phyloP scores from a whole-genome alignment of 768 basidiomycete genomes.

The Cystobasidium tubakii region DNA sequence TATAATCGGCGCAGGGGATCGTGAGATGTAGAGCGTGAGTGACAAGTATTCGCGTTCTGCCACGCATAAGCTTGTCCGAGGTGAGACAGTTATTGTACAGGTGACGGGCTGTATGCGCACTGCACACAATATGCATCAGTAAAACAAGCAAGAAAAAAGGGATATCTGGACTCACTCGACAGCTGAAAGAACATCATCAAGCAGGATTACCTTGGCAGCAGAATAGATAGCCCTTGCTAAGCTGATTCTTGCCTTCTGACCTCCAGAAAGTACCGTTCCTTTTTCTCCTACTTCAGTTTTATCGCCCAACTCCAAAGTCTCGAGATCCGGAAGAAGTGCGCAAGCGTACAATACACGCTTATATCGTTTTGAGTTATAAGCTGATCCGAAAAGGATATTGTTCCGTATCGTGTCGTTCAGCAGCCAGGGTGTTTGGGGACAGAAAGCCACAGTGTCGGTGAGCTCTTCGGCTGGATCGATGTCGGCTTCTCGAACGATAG shows the following conservation, averaged over 20 bases:
- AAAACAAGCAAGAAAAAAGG: too few relatives aligned
- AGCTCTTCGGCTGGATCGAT: conserved; percentile 52
- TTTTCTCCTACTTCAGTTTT: conserved; percentile 54
- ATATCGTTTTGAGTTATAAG: conserved; percentile 62
- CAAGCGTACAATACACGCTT: conserved; percentile 67
- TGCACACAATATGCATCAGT: background rate
- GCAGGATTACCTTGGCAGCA: conserved; percentile 56
- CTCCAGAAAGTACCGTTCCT: conserved; percentile 37
- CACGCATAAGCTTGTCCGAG: conserved; percentile 57
- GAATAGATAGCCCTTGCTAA: conserved; percentile 90
- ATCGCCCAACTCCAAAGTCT: conserved; percentile 68
- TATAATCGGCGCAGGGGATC: conserved; percentile 40
- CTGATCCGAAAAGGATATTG: conserved; percentile 70
- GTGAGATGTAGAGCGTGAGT: conserved; percentile 45
- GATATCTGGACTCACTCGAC: conserved; percentile 59
- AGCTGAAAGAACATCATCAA: conserved; percentile 45
- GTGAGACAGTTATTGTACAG: conserved; percentile 56
- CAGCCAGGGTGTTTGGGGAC: conserved; percentile 63
- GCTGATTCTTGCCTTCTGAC: conserved; percentile 52
- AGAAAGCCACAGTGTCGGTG: conserved; percentile 63
- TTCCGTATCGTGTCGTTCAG: conserved; percentile 75
- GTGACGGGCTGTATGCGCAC: conserved; percentile 68
- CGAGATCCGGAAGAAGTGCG: conserved; percentile 65
- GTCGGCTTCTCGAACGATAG: conserved; percentile 32
- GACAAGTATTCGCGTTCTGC: conserved; percentile 58